Conservation (phyloP, 2,329 filamentous ascomycete species). For the Penicillium expansum region DNA sequence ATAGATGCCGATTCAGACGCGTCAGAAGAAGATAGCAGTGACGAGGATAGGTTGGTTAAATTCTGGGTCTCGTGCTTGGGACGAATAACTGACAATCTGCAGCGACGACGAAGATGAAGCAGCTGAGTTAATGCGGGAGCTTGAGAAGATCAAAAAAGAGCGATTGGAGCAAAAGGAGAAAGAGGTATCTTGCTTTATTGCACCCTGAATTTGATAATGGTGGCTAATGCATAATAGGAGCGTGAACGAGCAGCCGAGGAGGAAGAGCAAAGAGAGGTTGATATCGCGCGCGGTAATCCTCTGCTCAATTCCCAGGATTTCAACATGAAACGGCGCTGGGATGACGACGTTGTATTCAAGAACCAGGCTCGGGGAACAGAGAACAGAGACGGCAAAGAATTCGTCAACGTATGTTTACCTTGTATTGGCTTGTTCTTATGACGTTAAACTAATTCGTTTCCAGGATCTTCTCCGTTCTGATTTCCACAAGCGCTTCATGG, state of each 20-base stretch:
- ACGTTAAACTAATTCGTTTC: slow-evolving; percentile 19
- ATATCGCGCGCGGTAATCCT: slow-evolving; percentile 91
- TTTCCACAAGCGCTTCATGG: slow-evolving; percentile 98
- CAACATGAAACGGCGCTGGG: slow-evolving; percentile 83
- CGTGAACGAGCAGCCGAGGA: slow-evolving; percentile 76
- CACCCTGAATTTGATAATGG: neutral
- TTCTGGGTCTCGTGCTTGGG: no score
- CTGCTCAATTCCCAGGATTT: slow-evolving; percentile 85
- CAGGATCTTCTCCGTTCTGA: slow-evolving; percentile 87
- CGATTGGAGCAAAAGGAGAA: slow-evolving; percentile 75
- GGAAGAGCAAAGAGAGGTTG: slow-evolving; percentile 76
- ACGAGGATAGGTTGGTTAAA: slow-evolving; percentile 55
- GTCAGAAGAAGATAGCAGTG: slow-evolving; percentile 57
- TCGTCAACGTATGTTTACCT: slow-evolving; percentile 75
- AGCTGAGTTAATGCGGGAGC: slow-evolving; percentile 83
- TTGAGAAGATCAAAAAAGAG: slow-evolving; percentile 91
- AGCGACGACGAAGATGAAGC: slow-evolving; percentile 76
- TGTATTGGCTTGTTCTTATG: neutral
- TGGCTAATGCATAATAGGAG: slow-evolving; percentile 53
- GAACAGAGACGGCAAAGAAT: slow-evolving; percentile 88
- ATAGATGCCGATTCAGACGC: slow-evolving; percentile 79
- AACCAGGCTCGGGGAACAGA: slow-evolving; percentile 96
- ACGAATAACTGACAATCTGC: slow-evolving; percentile 31
- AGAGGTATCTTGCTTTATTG: slow-evolving; percentile 50
- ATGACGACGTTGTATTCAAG: slow-evolving; percentile 98